A percentile compares a stretch with the other conserved stretches of the same genome.
phyloP scores from a whole-genome alignment of 2,329 filamentous ascomycete genomes.

The Aspergillus niger region DNA sequence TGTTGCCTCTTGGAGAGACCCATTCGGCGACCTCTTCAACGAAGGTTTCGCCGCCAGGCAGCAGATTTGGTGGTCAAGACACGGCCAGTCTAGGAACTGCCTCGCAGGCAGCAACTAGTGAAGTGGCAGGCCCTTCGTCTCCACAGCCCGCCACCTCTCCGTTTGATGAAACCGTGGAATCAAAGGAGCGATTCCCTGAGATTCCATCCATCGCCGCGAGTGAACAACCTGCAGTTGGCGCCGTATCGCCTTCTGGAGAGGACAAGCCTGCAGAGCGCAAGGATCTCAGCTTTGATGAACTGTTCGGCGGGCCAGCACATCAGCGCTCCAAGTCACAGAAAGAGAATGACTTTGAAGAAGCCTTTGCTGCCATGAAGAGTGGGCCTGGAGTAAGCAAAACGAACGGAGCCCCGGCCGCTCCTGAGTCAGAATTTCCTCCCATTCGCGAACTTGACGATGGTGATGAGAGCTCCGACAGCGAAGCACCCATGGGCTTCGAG shows the following conservation, averaged over 20 bases:
- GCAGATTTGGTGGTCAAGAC: slow-evolving; percentile 60
- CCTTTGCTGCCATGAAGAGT: slow-evolving; percentile 50
- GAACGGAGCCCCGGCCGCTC: slow-evolving; percentile 30
- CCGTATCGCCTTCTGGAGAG: slow-evolving; percentile 48
- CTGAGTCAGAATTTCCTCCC: slow-evolving; percentile 77
- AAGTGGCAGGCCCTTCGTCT: slow-evolving; percentile 35
- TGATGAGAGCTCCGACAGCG: slow-evolving; percentile 73
- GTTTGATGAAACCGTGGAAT: slow-evolving; percentile 35
- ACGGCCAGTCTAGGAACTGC: slow-evolving; percentile 49
- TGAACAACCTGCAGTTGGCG: slow-evolving; percentile 36
- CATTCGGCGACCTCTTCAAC: slow-evolving; percentile 77
- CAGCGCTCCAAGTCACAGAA: slow-evolving; percentile 49
- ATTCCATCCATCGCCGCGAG: slow-evolving; percentile 16
- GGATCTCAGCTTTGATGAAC: slow-evolving; percentile 48
- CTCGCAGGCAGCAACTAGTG: slow-evolving; percentile 39
- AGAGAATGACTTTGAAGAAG: slow-evolving; percentile 50
- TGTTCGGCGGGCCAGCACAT: slow-evolving; percentile 48
- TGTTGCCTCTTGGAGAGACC: slow-evolving; percentile 68
- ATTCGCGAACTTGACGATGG: slow-evolving; percentile 83
- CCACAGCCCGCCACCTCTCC: slow-evolving; percentile 29
- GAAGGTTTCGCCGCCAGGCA: slow-evolving; percentile 72
- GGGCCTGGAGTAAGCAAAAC: slow-evolving; percentile 48
- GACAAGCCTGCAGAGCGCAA: slow-evolving; percentile 30
- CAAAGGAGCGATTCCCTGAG: slow-evolving; percentile 25
- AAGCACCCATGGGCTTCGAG: slow-evolving; percentile 70